A percentile compares a stretch with the other conserved stretches of the same genome.
These are phyloP conservation scores for Xylaria nigripes DNA, from an alignment of 495 filamentous ascomycete genomes.

Conservation along the genomic window DNA sequence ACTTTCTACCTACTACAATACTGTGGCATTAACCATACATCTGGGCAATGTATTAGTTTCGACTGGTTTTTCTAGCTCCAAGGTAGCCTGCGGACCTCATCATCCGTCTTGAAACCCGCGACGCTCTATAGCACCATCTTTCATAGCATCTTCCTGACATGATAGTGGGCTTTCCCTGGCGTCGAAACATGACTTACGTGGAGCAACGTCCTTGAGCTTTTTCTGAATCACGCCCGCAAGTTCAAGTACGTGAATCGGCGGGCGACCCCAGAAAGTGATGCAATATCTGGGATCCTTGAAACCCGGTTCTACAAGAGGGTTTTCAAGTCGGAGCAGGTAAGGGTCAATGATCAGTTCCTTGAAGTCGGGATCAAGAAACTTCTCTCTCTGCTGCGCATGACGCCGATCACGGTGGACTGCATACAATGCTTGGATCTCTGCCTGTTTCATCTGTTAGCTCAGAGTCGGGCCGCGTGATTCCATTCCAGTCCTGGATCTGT, in stretches of 20 bases:
- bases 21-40: constrained; percentile 76
- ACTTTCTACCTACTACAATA: constrained; percentile 30
- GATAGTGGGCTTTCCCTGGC: not conserved
- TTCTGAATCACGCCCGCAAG: constrained; percentile 62
- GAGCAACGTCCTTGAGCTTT: constrained; percentile 51
- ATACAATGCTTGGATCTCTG: constrained; percentile 64
- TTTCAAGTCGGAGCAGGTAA: constrained; percentile 58
- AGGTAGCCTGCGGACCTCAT: not conserved
- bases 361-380: constrained; percentile 62
- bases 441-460: constrained; percentile 36
- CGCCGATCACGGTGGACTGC: constrained; percentile 60
- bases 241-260: constrained; percentile 57
- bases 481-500: not conserved
- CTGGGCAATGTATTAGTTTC: constrained; percentile 33
- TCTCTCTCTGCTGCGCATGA: constrained; percentile 60
- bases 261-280: constrained; percentile 80
- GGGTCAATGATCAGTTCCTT: constrained; percentile 64
- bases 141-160: not conserved
- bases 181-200: constrained; percentile 44
- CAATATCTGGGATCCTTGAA: constrained; percentile 71
- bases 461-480: not conserved
- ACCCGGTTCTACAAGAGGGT: constrained; percentile 50
- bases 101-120: not conserved
- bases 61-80: not conserved
- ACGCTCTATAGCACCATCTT: not conserved